Conservation (phyloP, 1,284 basidiomycete genomes). For the Rhodotorula sp. region DNA sequence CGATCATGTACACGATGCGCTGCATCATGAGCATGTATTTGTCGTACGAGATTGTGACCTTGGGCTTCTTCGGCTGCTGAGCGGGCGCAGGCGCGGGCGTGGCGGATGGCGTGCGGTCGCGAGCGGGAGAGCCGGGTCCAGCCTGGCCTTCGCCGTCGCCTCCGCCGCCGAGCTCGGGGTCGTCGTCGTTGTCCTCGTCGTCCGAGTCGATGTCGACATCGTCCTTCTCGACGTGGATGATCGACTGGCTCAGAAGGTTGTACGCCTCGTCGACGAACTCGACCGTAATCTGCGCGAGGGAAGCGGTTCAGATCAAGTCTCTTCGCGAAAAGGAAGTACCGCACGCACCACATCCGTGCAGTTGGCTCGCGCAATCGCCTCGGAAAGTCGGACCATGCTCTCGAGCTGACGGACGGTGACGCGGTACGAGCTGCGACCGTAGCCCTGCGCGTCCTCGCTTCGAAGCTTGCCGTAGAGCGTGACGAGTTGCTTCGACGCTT, state of each 20-base stretch:
- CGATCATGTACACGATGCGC: constrained; percentile 78
- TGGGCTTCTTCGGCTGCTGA: constrained; percentile 58
- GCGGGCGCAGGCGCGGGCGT: constrained; percentile 42
- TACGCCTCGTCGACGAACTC: constrained; percentile 95
- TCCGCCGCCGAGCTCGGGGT: constrained; percentile 52
- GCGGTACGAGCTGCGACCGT: constrained; percentile 86
- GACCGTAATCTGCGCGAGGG: constrained; percentile 69
- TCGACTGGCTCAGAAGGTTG: constrained; percentile 88
- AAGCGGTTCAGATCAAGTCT: constrained; percentile 25
- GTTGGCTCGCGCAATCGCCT: constrained; percentile 95
- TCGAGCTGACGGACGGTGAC: constrained; percentile 96
- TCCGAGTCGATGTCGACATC: constrained; percentile 85
- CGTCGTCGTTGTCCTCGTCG: constrained; percentile 51
- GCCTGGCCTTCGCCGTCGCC: constrained; percentile 47
- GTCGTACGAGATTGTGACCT: constrained; percentile 92
- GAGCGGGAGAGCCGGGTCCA: constrained; percentile 38
- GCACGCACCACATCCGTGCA: constrained; percentile 75
- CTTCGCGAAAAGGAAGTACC: not conserved
- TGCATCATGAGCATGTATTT: constrained; percentile 88
- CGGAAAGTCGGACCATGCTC: constrained; percentile 94
- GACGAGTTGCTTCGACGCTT: constrained; percentile 87
- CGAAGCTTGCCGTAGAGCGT: constrained; percentile 92
- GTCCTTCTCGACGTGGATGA: constrained; percentile 99
- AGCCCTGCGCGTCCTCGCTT: constrained; percentile 86
- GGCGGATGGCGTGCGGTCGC: constrained; percentile 6